Base-by-base conservation (phyloP, 331 rosid genomes). In the Acacia concinna region DNA sequence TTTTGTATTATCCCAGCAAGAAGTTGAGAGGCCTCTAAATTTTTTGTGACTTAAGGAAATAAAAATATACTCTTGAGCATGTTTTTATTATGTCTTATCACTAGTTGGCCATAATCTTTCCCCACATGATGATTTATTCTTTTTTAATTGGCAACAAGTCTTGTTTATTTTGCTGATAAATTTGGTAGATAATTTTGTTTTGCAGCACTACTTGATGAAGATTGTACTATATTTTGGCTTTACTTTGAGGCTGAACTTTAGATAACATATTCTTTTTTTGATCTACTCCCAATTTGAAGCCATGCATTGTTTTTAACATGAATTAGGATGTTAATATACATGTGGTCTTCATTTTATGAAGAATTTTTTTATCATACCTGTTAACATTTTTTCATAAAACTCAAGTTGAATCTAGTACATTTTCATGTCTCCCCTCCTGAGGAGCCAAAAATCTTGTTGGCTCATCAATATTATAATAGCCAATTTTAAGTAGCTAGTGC, bases 11-110 rank as follows among this genome's bases (percentile, higher is more conserved):
- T 66, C 71, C 51, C 64, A 78, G n/a, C 66, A 70, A 65, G 68
- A 79, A 46, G 70, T 44, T 86, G 71, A 40, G 41, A 32, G 47
- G 47, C 78, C 67, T 75, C 46, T 27, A 34, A 75, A 44, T 66
- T 47, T 57, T 47, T 71, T 79, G 31, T 71, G 32, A 62, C 67
- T 11, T 12, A 35, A 35, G 13, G 20, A 65, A 35, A 18, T 18
- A 18, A 32, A 64, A 64, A 74, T n/a, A 40, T n/a, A 43, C 40
- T 71, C 28, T 46, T 11, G 62, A 70, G 7, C 35, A 14, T 15
- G 63, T 20, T 60, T 78, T 71, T 60, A 70, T 21, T 63, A 46
- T 35, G 72, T 8, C 74, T 27, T 71, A 43, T 79, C 66, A n/a
- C 49, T 31, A 78, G 64, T 57, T 31, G 79, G 68, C 66, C 38